Evolutionary conservation across 192 early-diverging fungal species (phyloP).

Genomic region (Gryganskiella cystojenkinii): DNA sequence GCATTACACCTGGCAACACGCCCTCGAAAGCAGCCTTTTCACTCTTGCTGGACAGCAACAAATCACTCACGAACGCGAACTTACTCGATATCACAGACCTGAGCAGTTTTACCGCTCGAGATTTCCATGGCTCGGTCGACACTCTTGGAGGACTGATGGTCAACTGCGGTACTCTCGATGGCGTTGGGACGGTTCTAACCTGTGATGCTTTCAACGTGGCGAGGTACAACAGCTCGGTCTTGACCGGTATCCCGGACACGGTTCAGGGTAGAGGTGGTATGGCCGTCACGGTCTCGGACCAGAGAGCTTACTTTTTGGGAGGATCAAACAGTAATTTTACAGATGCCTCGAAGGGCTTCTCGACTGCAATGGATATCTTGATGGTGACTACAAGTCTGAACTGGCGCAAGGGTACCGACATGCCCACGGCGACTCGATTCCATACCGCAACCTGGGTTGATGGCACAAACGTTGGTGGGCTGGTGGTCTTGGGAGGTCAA

Average conservation of each 20-base stretch:
- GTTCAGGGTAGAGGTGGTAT: conserved; percentile 13
- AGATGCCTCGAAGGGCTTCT: neutral
- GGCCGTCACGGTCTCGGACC: conserved; percentile 2
- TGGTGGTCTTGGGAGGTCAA: conserved; percentile 30
- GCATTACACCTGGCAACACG: neutral
- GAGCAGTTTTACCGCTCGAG: conserved; percentile 10
- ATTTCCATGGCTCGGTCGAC: conserved; percentile 1
- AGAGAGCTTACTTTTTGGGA: conserved; percentile 16
- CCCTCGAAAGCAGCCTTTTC: conserved; percentile 20
- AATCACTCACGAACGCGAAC: neutral
- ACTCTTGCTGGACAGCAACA: conserved; percentile 3
- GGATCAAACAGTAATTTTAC: neutral
- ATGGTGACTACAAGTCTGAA: neutral
- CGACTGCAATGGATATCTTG: neutral
- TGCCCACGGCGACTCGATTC: conserved; percentile 2
- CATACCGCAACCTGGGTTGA: conserved; percentile 36
- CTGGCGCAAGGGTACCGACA: conserved; percentile 6
- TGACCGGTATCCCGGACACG: neutral
- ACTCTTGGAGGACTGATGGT: conserved; percentile 1
- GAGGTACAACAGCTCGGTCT: conserved; percentile 13
- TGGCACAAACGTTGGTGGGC: neutral
- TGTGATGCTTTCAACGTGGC: conserved; percentile 19
- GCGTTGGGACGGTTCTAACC: neutral
- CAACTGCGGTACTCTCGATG: conserved; percentile 27
- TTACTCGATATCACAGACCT: conserved; percentile 13